Conservation (phyloP, 2,329 filamentous ascomycete species). For the Grosmannia clavigera region DNA sequence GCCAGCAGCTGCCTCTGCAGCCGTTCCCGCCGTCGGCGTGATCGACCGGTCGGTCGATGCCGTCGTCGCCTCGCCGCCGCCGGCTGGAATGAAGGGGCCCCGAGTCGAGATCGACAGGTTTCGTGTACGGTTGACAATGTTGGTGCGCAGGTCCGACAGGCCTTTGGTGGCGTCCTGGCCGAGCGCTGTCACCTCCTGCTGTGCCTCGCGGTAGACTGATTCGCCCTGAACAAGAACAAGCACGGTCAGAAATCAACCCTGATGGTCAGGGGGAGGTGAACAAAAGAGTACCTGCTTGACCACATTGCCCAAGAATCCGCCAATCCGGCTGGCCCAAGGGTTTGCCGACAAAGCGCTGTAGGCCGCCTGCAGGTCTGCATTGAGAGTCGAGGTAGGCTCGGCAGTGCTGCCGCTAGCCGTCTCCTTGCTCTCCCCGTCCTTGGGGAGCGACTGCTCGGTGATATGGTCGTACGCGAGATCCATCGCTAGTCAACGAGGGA, state of each 20-base stretch:
- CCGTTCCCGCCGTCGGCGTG: conserved; percentile 30
- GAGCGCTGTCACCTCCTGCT: conserved; percentile 70
- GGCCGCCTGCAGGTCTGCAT: conserved; percentile 83
- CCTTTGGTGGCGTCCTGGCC: conserved; percentile 74
- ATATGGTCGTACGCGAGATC: conserved; percentile 97
- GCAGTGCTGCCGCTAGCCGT: conserved; percentile 19
- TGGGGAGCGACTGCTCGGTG: conserved; percentile 63
- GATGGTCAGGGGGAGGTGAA: too few species aligned
- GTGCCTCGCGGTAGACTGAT: conserved; percentile 69
- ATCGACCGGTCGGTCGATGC: conserved; percentile 17
- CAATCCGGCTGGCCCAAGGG: conserved; percentile 80
- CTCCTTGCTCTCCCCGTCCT: conserved; percentile 36
- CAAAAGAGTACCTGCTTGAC: conserved; percentile 63
- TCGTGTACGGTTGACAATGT: conserved; percentile 60
- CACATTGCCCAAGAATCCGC: conserved; percentile 82
- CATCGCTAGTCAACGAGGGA: conserved; percentile 40
- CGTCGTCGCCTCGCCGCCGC: conserved; percentile 17
- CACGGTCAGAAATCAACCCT: neutral
- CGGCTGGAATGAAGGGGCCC: conserved; percentile 13
- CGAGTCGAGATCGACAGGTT: conserved; percentile 51
- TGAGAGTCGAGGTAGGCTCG: conserved; percentile 47
- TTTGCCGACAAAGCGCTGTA: conserved; percentile 88
- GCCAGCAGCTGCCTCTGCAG: neutral
- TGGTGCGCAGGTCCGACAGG: conserved; percentile 55
- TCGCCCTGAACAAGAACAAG: conserved; percentile 47